A percentile compares a stretch with the other conserved stretches of the same genome.
Conservation (phyloP, 176 grass and related monocot species). For the Secale cereale region DNA sequence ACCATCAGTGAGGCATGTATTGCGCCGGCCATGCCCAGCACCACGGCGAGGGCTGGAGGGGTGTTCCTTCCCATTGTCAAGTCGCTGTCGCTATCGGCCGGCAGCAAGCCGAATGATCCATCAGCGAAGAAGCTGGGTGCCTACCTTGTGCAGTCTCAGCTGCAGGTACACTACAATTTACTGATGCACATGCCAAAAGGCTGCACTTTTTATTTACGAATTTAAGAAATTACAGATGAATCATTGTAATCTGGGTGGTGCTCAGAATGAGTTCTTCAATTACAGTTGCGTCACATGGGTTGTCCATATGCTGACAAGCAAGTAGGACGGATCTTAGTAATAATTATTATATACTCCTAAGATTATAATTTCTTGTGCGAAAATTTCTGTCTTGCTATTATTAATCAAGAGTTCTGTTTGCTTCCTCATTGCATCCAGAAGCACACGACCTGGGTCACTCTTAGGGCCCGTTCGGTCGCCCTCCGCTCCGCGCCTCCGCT, state of each 20-base stretch:
- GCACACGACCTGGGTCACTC: background rate
- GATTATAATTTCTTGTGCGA: background rate
- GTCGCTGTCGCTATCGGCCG: slow-evolving; percentile 73
- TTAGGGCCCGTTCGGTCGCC: no score
- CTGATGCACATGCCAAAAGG: background rate
- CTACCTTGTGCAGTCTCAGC: slow-evolving; percentile 85
- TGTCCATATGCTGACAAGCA: background rate
- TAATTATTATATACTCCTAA: background rate
- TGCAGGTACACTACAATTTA: slow-evolving; percentile 54
- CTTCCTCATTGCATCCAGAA: background rate
- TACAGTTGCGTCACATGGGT: background rate
- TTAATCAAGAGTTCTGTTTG: background rate
- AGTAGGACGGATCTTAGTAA: background rate
- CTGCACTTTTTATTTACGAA: background rate
- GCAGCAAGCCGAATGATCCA: slow-evolving; percentile 69
- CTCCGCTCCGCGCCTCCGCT: no score
- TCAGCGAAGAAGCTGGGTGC: slow-evolving; percentile 73
- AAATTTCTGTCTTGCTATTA: background rate
- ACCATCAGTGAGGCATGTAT: slow-evolving; percentile 85
- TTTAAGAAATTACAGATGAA: slow-evolving; percentile 6
- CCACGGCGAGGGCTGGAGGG: slow-evolving; percentile 87
- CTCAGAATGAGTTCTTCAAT: background rate
- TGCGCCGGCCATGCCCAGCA: slow-evolving; percentile 95
- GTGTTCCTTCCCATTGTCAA: slow-evolving; percentile 91
- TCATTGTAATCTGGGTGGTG: background rate